phyloP scores from a whole-genome alignment of 371 early-diverging fungal species.

The Blakeslea trispora region DNA sequence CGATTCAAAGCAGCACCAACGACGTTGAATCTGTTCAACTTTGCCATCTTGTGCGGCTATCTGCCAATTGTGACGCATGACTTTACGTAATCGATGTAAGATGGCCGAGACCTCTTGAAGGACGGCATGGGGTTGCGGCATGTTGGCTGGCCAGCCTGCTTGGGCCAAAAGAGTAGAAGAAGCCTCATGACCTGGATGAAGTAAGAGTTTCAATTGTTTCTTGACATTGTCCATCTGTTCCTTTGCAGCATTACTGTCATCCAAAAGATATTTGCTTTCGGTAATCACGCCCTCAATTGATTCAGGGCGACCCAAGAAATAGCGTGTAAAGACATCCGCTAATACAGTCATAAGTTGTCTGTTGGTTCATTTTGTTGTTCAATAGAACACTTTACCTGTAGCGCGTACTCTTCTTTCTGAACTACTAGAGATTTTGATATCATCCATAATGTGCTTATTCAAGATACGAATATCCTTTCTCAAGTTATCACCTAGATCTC shows the following conservation, averaged over 20 bases:
- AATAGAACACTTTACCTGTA: too few relatives aligned
- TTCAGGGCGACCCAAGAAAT: constrained; percentile 68
- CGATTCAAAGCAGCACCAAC: constrained; percentile 84
- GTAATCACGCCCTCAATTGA: constrained; percentile 60
- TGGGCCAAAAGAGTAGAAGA: constrained; percentile 39
- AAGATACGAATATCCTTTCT: constrained; percentile 89
- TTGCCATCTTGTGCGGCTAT: constrained; percentile 36
- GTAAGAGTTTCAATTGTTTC: constrained; percentile 57
- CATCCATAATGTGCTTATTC: constrained; percentile 81
- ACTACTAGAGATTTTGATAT: constrained; percentile 84
- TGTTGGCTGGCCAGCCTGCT: constrained; percentile 53
- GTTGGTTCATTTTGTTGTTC: too few relatives aligned
- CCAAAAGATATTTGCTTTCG: constrained; percentile 88
- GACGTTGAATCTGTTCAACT: constrained; percentile 57
- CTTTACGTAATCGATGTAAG: constrained; percentile 65
- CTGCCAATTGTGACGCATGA: constrained; percentile 79
- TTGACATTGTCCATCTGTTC: constrained; percentile 91
- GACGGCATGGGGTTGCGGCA: constrained; percentile 68
- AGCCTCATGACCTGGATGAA: constrained; percentile 58
- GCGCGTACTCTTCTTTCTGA: constrained; percentile 90
- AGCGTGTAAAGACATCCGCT: constrained; percentile 77
- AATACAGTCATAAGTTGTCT: not conserved
- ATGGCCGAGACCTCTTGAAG: constrained; percentile 71
- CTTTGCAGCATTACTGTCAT: constrained; percentile 94
- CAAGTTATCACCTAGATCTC: constrained; percentile 90